A percentile compares a stretch with the other conserved stretches of the same genome.
Conservation (phyloP, 257 asterid species). For the Rehmannia glutinosa region DNA sequence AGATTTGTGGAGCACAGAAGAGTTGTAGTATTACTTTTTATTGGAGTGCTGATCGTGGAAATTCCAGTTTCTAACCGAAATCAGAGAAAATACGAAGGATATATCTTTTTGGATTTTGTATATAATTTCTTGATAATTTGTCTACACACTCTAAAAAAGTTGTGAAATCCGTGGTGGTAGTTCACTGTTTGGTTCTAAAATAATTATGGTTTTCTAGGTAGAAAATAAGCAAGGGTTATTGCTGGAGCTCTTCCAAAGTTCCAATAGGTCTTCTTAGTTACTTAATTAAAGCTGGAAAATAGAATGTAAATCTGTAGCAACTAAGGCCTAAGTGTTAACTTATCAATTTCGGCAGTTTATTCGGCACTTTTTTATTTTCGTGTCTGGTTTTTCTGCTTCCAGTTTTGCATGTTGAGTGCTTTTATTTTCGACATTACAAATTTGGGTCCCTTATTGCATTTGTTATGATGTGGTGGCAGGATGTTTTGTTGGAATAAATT, state of each 20-base stretch:
- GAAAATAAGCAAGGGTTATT: constrained; percentile 19
- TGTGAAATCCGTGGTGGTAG: constrained; percentile 2
- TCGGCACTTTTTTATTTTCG: too few species aligned
- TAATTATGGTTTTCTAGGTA: constrained; percentile 14
- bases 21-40: constrained; percentile 11
- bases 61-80: constrained; percentile 12
- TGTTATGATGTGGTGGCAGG: too few species aligned
- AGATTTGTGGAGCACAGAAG: constrained; percentile 56
- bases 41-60: constrained; percentile 1
- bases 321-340: not conserved
- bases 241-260: constrained; percentile 9
- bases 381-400: not conserved
- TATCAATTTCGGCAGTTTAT: too few species aligned
- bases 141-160: not conserved
- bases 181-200: not conserved
- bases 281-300: constrained; percentile 11
- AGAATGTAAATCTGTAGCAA: constrained; percentile 22
- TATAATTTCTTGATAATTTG: constrained; percentile 13
- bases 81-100: not conserved
- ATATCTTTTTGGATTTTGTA: constrained; percentile 4
- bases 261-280: not conserved
- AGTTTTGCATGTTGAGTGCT: not conserved
- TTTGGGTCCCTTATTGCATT: too few species aligned
- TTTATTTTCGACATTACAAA: too few species aligned
- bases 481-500: too few species aligned